Evolutionary conservation across 768 basidiomycete genomes (phyloP).

Genomic region (Kwoniella sp.): DNA sequence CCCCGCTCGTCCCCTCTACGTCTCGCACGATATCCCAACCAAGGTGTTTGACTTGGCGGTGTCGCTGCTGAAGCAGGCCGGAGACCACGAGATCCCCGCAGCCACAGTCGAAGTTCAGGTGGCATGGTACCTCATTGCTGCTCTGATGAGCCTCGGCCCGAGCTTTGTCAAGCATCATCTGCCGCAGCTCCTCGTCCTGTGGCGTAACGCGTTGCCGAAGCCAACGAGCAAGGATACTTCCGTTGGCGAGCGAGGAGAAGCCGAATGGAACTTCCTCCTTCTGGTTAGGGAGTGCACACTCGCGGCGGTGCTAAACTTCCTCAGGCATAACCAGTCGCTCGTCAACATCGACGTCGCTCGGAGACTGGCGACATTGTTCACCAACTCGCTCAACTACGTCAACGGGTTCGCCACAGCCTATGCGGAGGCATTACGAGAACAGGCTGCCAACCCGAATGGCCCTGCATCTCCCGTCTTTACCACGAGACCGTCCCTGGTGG

Average conservation of each 20-base stretch:
- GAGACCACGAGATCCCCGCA: conserved; percentile 79
- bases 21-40: conserved; percentile 83
- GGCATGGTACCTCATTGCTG: conserved; percentile 86
- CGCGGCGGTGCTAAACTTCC: conserved; percentile 80
- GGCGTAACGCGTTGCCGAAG: conserved; percentile 96
- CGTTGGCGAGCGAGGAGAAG: conserved; percentile 60
- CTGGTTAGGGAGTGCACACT: conserved; percentile 86
- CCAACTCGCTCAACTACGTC: conserved; percentile 84
- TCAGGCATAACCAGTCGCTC: conserved; percentile 68
- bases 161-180: conserved; percentile 91
- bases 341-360: conserved; percentile 88
- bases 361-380: conserved; percentile 76
- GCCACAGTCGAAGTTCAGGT: conserved; percentile 84
- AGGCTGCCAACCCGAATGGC: conserved; percentile 34
- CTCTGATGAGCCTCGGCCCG: conserved; percentile 85
- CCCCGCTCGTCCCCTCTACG: conserved; percentile 81
- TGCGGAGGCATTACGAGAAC: conserved; percentile 62
- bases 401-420: conserved; percentile 72
- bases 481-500: conserved; percentile 58
- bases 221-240: conserved; percentile 79
- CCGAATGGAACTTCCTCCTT: conserved; percentile 87
- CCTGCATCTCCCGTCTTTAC: conserved; percentile 26
- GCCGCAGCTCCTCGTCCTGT: conserved; percentile 87
- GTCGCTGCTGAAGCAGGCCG: conserved; percentile 79
- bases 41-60: conserved; percentile 89